These are phyloP conservation scores for Trichoderma hamatum DNA, from an alignment of 2,329 filamentous ascomycete species.

Conservation along the genomic window DNA sequence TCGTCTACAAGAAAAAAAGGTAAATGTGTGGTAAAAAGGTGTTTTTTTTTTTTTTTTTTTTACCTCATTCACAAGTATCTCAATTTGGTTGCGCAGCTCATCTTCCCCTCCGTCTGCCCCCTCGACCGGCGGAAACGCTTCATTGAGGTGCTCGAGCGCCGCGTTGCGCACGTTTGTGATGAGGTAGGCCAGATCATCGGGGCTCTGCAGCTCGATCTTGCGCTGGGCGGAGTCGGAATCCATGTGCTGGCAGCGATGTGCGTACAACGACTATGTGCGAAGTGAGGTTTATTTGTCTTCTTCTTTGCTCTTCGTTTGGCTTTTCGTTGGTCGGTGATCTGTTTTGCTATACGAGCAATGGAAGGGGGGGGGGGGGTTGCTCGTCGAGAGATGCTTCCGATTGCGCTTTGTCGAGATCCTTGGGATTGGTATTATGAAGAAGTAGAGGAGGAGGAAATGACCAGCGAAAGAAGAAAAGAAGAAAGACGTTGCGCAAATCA, in stretches of 20 bases:
- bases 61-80: constrained; percentile 63
- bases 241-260: constrained; percentile 33
- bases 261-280: no score
- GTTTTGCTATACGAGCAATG: neutral
- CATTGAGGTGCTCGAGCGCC: constrained; percentile 67
- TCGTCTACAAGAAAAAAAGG: neutral
- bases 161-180: constrained; percentile 69
- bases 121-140: constrained; percentile 68
- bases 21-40: neutral
- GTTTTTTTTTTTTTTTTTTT: constrained; percentile 11
- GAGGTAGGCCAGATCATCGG: constrained; percentile 72
- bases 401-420: neutral
- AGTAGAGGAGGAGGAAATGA: neutral
- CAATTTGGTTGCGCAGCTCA: constrained; percentile 61
- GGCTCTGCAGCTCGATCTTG: constrained; percentile 78
- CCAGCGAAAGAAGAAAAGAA: no score
- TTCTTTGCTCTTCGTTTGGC: neutral
- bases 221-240: constrained; percentile 56
- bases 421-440: neutral
- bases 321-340: neutral
- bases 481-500: neutral
- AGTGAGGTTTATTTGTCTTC: neutral
- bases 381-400: neutral
- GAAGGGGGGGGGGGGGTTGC: neutral
- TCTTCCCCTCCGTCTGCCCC: constrained; percentile 51